phyloP scores from a whole-genome alignment of 192 early-diverging fungal genomes.

The Phycomyces blakesleeanus region DNA sequence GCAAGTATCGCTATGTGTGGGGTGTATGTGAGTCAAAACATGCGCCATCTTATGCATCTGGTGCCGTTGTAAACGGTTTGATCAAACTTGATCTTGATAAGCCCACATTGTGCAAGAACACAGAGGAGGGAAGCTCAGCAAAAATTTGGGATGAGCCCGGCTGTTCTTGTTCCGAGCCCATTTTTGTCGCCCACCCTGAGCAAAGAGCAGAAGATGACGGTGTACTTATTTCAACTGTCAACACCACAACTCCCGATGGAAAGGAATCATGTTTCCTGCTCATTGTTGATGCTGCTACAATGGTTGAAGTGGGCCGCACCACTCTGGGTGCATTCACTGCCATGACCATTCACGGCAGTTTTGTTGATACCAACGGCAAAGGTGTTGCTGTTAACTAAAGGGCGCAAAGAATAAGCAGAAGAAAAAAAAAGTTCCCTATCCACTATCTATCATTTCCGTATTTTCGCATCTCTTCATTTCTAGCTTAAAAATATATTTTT shows the following conservation, averaged over 20 bases:
- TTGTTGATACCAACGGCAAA: slow-evolving; percentile 13
- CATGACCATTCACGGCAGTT: slow-evolving; percentile 23
- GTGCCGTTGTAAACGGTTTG: slow-evolving; percentile 33
- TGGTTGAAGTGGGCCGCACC: slow-evolving; percentile 26
- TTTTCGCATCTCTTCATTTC: no score
- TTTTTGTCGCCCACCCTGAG: slow-evolving; percentile 31
- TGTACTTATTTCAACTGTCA: slow-evolving; percentile 31
- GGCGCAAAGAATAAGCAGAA: no score
- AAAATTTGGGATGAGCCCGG: slow-evolving; percentile 35
- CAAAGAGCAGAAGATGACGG: slow-evolving; percentile 34
- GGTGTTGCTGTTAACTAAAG: slow-evolving; percentile 15
- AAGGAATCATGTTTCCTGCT: slow-evolving; percentile 27
- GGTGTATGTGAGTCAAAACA: slow-evolving; percentile 31
- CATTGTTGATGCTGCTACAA: slow-evolving; percentile 29
- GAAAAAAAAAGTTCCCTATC: no score
- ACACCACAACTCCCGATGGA: slow-evolving; percentile 9
- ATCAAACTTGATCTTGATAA: slow-evolving; percentile 34
- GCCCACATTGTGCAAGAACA: slow-evolving; percentile 9
- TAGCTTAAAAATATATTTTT: no score
- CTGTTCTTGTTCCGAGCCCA: slow-evolving; percentile 35
- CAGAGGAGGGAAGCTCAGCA: slow-evolving; percentile 8
- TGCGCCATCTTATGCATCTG: slow-evolving; percentile 30
- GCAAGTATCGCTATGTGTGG: slow-evolving; percentile 29
- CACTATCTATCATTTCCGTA: no score
- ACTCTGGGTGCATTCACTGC: slow-evolving; percentile 3